Base-by-base conservation (phyloP, 306 rosid species). In the Pueraria montana region DNA sequence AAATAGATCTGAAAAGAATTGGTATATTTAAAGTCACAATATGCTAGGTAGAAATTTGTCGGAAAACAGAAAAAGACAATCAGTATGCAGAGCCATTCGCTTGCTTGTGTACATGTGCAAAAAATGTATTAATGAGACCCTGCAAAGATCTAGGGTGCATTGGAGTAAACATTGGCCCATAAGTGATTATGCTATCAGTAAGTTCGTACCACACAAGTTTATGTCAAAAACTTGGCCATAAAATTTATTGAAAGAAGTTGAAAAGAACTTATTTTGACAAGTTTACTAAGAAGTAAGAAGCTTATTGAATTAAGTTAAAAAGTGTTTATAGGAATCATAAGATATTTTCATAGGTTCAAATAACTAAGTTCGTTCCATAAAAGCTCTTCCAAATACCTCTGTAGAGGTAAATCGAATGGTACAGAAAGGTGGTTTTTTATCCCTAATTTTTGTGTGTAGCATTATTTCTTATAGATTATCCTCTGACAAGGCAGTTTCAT, bases 1-100 rank as follows among this genome's bases (percentile, higher is more conserved):
- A 62, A 77, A 38, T 71, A 36, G 70, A 77, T 50, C 23, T 7
- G 14, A 73, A 52, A 59, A 73, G 18, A 61, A 56, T 12, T 84
- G 80, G 13, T 70, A 62, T 24, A 14, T 71, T 78, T 23, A 65
- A 63, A 38, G 49, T 59, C 32, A 42, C 12, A 68, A 50, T 36
- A 73, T 40, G 58, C 46, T 42, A 17, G 18, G 49, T 45, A 45
- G 36, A 77, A 32, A 74, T 80, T 72, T 8, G 11, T 7, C 20
- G 36, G 62, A 18, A 74, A 71, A 46, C 64, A 20, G 23, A 58
- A 43, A 46, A 45, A 5, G 40, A 66, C 42, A 43, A 50, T 11
- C 45, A 73, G 32, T 17, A 65, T 10, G 67, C 79, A 48, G 0
- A 69, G 38, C 56, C 24, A 1, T 61, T 40, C 49, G 45, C 56